phyloP scores from a whole-genome alignment of 768 basidiomycete species.

The Tubosaeta brunneosetosa region DNA sequence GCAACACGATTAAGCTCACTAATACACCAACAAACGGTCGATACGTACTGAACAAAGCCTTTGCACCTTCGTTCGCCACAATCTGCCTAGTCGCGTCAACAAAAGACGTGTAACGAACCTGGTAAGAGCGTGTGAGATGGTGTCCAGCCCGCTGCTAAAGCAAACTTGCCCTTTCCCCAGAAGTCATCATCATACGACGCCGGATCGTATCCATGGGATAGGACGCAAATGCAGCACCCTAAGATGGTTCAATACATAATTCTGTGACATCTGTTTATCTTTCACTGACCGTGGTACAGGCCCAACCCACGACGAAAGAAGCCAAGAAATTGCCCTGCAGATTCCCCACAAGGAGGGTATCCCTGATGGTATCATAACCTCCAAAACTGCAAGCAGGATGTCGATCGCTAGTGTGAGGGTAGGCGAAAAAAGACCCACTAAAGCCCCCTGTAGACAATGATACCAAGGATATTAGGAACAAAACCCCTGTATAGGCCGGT shows the following conservation, averaged over 20 bases:
- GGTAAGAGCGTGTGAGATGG: not conserved
- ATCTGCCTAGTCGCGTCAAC: slow-evolving; percentile 39
- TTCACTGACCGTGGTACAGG: slow-evolving; percentile 35
- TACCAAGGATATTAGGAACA: slow-evolving; percentile 38
- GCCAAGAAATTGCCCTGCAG: slow-evolving; percentile 38
- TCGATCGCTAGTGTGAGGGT: not conserved
- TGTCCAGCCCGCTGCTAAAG: not conserved
- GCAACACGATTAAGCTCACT: not conserved
- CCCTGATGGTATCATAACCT: slow-evolving; percentile 39
- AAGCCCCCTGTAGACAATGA: slow-evolving; percentile 41
- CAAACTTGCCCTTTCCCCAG: slow-evolving; percentile 29
- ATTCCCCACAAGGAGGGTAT: slow-evolving; percentile 36
- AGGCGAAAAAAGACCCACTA: slow-evolving; percentile 29
- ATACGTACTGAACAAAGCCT: slow-evolving; percentile 34
- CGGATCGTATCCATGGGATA: slow-evolving; percentile 44
- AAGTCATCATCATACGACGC: slow-evolving; percentile 47
- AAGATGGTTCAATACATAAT: not conserved
- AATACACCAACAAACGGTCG: not conserved
- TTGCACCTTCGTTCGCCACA: slow-evolving; percentile 37
- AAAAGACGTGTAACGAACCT: slow-evolving; percentile 38
- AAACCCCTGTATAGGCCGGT: slow-evolving; percentile 41
- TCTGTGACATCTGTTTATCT: not conserved
- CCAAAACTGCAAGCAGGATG: slow-evolving; percentile 32
- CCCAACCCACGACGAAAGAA: slow-evolving; percentile 40
- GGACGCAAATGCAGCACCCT: slow-evolving; percentile 37